Base-by-base conservation (phyloP, 257 asterid species). In the Parsonsia alboflavescens region DNA sequence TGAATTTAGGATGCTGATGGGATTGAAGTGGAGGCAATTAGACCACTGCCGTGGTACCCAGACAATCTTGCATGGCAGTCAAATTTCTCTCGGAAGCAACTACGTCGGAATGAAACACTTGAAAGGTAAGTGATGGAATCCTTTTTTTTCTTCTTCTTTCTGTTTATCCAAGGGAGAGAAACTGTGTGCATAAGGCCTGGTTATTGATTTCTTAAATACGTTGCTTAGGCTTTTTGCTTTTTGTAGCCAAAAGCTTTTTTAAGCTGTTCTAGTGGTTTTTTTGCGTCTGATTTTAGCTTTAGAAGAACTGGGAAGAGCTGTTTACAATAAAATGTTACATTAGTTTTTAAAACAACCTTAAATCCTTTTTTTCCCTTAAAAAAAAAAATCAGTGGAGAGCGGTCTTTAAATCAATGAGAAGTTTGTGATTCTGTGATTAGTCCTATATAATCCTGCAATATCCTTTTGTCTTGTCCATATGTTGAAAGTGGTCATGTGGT, bases 1-100 rank as follows among this genome's bases (percentile, higher is more conserved):
- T 85, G 78, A 17, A 30, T 78, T 73, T 75, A 95, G 99, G 91
- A 85, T 73, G 50, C 78, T 24, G 88, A 90, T 85, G 98, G 96
- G 76, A 79, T 69, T 82, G 96, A 85, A 79, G 86, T 89, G 80
- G 96, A 81, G 70, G 90, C 97, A 75, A 85, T 95, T 65, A 88
- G 80, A 77, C 96, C 96, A 48, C 82, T 95, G 75, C 94, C 92
- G 50, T 95, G 99, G 99, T 95, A 95, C 84, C 99, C 98, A 0
- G 90, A 90, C 54, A 89, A 95, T 81, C 93, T 92, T 48, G 98
- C 98, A 83, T 95, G 99, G 98, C 98, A 95, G 67, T 95, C 99
- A 24, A 87, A 88, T 82, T 95, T 86, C 85, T 95, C 99, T 71
- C 80, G 99, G 82, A 92, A 86, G 76, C 89, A 95, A 82, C 85